Percentiles rank a stretch among this genome's conserved stretches.
Conservation (phyloP, 2,329 filamentous ascomycete species). For the Clarireedia hainanense region DNA sequence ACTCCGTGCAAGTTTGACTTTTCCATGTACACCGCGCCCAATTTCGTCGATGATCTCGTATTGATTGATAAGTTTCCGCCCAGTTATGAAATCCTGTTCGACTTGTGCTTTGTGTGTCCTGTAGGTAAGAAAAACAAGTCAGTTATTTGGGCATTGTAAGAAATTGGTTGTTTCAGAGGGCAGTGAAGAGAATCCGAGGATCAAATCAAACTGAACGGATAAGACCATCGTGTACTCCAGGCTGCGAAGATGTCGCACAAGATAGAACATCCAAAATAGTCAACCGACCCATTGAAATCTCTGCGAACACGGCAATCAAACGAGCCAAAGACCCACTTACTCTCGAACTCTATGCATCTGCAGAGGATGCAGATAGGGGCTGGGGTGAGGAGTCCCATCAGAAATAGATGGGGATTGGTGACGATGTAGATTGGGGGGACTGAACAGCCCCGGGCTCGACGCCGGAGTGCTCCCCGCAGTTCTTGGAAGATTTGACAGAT, state of each 20-base stretch:
- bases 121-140: slow-evolving; percentile 13
- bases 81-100: slow-evolving; percentile 80
- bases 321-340: slow-evolving; percentile 40
- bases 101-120: slow-evolving; percentile 87
- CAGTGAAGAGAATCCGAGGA: neutral
- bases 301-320: neutral
- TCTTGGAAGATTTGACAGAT: slow-evolving; percentile 20
- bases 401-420: slow-evolving; percentile 34
- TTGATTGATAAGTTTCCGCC: slow-evolving; percentile 93
- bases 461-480: slow-evolving; percentile 47
- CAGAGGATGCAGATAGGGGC: slow-evolving; percentile 61
- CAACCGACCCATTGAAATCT: neutral
- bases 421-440: slow-evolving; percentile 36
- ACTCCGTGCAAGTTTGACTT: slow-evolving; percentile 90
- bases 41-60: slow-evolving; percentile 97
- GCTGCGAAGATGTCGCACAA: too few relatives aligned
- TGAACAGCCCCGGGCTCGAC: slow-evolving; percentile 56
- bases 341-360: slow-evolving; percentile 70
- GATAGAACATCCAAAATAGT: neutral
- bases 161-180: too few relatives aligned
- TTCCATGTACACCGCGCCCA: slow-evolving; percentile 90
- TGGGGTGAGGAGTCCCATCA: slow-evolving; percentile 44
- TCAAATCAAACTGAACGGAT: neutral
- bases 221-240: too few relatives aligned
- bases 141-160: slow-evolving; percentile 6